These are phyloP conservation scores for Crithidia expoeki DNA, from an alignment of 208 protist species.

Conservation along the genomic window DNA sequence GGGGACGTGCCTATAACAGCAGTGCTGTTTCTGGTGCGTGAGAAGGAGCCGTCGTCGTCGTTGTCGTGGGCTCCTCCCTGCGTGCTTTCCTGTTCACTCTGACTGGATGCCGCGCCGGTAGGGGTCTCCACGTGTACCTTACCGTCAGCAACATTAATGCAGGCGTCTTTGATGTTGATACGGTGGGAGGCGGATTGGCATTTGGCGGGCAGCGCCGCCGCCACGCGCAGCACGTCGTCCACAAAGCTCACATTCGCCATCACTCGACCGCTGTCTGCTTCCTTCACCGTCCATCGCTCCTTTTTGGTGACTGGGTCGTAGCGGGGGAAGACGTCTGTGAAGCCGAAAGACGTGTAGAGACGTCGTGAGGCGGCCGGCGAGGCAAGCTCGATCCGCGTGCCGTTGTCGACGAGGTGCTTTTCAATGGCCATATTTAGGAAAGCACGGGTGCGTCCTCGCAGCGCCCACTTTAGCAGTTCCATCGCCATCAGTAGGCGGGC, in stretches of 20 bases:
- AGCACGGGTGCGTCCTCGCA: slow-evolving; percentile 70
- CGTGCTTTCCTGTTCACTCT: no score
- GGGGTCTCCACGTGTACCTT: background rate
- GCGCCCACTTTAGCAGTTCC: slow-evolving; percentile 78
- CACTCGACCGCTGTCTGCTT: slow-evolving; percentile 81
- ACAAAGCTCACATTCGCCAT: slow-evolving; percentile 80
- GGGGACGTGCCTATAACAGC: no score
- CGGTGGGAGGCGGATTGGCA: background rate
- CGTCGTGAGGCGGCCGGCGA: slow-evolving; percentile 59
- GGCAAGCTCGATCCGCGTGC: slow-evolving; percentile 63
- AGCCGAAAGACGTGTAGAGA: slow-evolving; percentile 79
- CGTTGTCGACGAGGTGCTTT: slow-evolving; percentile 71
- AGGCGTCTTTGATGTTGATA: background rate
- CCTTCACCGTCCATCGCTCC: slow-evolving; percentile 79
- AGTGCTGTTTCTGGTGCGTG: background rate
- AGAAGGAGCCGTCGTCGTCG: no score
- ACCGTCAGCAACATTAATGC: background rate
- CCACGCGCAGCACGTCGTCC: slow-evolving; percentile 34
- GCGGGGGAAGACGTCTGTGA: slow-evolving; percentile 76
- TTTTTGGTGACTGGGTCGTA: slow-evolving; percentile 64
- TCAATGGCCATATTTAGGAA: slow-evolving; percentile 90
- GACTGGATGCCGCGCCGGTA: background rate
- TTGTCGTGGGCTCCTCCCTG: no score
- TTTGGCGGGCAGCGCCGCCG: slow-evolving; percentile 10
- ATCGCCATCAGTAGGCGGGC: slow-evolving; percentile 73